A percentile compares a stretch with the other conserved stretches of the same genome.
Conservation (phyloP, 2,329 filamentous ascomycete species). For the Fusarium hostae region DNA sequence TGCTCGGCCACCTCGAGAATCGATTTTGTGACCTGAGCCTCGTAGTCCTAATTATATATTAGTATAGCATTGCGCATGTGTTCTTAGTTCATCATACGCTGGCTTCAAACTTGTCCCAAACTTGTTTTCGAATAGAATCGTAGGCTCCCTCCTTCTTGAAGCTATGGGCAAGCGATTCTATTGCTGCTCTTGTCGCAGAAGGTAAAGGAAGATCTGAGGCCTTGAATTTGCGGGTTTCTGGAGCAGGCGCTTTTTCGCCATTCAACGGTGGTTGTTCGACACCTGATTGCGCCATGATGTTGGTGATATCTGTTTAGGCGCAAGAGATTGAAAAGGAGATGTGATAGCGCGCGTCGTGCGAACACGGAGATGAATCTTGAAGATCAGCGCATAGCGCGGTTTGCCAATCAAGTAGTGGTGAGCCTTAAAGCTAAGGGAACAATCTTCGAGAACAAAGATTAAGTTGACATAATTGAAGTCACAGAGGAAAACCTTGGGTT, state of each 20-base stretch:
- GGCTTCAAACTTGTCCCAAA: constrained; percentile 79
- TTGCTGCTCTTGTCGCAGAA: constrained; percentile 76
- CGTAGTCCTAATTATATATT: constrained; percentile 67
- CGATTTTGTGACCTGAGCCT: constrained; percentile 71
- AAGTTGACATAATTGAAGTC: constrained; percentile 8
- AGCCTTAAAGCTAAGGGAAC: background rate
- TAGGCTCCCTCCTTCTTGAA: constrained; percentile 91
- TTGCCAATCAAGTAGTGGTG: background rate
- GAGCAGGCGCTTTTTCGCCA: constrained; percentile 19
- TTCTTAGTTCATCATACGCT: constrained; percentile 61
- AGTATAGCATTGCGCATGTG: constrained; percentile 35
- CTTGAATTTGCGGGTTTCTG: constrained; percentile 67
- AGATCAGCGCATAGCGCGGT: constrained; percentile 34
- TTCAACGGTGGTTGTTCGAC: constrained; percentile 38
- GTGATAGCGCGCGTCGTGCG: constrained; percentile 5
- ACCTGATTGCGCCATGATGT: constrained; percentile 37
- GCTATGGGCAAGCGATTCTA: constrained; percentile 79
- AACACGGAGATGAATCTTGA: constrained; percentile 21
- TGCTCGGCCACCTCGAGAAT: constrained; percentile 76
- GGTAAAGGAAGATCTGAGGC: constrained; percentile 79
- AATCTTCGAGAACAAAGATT: background rate
- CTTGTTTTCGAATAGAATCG: constrained; percentile 78
- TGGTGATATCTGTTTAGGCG: constrained; percentile 1
- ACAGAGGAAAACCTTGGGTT: constrained; percentile 1
- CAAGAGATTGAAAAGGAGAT: constrained; percentile 22